Evolutionary conservation across 2,329 filamentous ascomycete genomes (phyloP).

Genomic region (Pseudogymnoascus sp.): DNA sequence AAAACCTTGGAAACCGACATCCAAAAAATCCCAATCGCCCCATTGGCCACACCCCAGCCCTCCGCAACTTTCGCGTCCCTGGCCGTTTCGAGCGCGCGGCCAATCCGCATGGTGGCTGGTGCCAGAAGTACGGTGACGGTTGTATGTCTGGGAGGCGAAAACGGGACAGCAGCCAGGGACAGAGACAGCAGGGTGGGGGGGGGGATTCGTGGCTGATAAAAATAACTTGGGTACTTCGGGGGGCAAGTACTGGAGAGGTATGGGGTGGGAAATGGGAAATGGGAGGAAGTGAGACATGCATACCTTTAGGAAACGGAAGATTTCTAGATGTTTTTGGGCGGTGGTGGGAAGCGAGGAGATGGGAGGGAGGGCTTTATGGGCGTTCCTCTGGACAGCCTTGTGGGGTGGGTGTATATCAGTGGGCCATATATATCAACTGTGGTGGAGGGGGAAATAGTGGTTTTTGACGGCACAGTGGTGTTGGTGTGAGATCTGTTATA

Average conservation of each 20-base stretch:
- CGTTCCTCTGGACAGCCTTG: background rate
- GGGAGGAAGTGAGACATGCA: background rate
- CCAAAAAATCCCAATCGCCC: background rate
- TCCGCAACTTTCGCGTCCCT: background rate
- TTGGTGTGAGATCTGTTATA: background rate
- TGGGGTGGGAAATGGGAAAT: background rate
- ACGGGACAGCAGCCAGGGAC: background rate
- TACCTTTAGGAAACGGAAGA: background rate
- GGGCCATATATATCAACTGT: background rate
- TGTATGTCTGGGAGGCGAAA: slow-evolving; percentile 1
- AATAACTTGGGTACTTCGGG: background rate
- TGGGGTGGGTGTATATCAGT: background rate
- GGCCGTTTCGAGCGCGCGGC: background rate
- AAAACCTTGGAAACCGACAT: background rate
- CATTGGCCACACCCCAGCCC: background rate
- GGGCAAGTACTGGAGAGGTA: background rate
- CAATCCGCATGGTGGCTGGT: background rate
- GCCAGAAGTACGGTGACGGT: background rate
- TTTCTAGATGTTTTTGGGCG: slow-evolving; percentile 1
- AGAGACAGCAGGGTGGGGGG: background rate
- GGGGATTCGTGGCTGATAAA: background rate
- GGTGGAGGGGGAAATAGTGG: background rate
- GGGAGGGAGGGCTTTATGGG: background rate
- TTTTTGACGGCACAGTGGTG: background rate
- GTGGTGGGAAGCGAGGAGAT: background rate